Evolutionary conservation across 139 green algal species (phyloP).

Genomic region (Nannochloris sp.): DNA sequence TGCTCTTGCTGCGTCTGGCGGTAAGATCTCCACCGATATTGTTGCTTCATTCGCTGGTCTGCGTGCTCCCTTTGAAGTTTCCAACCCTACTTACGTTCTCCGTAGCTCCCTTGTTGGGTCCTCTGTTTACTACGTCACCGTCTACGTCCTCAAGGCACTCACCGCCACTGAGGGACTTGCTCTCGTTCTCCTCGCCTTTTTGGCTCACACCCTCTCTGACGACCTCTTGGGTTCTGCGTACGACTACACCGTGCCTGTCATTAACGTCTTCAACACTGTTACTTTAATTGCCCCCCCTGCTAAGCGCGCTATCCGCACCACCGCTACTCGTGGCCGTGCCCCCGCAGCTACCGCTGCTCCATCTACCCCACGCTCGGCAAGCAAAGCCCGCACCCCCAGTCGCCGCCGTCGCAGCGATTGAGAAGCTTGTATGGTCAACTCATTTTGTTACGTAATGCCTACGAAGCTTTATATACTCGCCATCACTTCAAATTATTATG

Average conservation of each 20-base stretch:
- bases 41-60: neutral
- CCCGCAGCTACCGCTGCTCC: neutral
- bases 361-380: neutral
- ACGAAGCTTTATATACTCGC: too few species aligned
- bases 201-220: neutral
- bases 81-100: neutral
- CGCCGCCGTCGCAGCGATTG: too few species aligned
- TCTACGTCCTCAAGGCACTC: neutral
- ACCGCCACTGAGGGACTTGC: neutral
- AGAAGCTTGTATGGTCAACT: too few species aligned
- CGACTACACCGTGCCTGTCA: neutral
- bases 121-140: neutral
- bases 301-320: neutral
- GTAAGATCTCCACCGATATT: constrained; percentile 3
- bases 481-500: too few species aligned
- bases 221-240: neutral
- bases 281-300: neutral
- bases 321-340: neutral
- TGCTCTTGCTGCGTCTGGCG: neutral
- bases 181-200: neutral
- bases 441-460: too few species aligned
- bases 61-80: neutral
- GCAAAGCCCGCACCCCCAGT: neutral
- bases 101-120: neutral
- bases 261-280: constrained; percentile 1